Conservation (phyloP, 805 yeast species). For the Lipomyces mesembrius region DNA sequence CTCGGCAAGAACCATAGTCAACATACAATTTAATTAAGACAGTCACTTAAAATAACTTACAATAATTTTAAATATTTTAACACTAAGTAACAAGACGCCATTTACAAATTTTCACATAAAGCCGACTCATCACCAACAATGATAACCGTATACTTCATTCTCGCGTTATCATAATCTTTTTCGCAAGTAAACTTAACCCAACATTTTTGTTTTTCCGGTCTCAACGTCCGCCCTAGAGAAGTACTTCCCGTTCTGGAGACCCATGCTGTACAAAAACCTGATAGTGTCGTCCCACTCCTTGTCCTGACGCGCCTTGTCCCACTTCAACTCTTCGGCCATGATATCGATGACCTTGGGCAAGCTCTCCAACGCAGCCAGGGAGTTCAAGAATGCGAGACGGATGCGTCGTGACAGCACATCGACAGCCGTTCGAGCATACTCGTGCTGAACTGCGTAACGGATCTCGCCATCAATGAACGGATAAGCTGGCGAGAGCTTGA, state of each 20-base stretch:
- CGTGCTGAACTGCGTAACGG: conserved; percentile 77
- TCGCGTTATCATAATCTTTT: background rate
- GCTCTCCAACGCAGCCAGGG: conserved; percentile 77
- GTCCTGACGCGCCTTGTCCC: conserved; percentile 67
- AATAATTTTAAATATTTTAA: background rate
- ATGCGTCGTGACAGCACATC: conserved; percentile 94
- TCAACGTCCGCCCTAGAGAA: conserved; percentile 30
- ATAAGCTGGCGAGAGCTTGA: conserved; percentile 61
- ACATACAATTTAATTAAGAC: too few relatives aligned
- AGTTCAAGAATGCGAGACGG: conserved; percentile 88
- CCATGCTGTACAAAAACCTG: conserved; percentile 49
- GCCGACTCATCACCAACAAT: background rate
- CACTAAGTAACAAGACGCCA: background rate
- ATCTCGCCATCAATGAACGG: conserved; percentile 87
- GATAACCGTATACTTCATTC: background rate
- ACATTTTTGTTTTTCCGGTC: conserved; percentile 5
- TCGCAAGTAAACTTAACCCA: background rate
- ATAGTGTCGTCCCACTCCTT: conserved; percentile 50
- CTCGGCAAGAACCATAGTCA: too few relatives aligned
- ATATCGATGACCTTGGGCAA: conserved; percentile 84
- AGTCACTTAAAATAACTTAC: background rate
- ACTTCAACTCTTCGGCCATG: conserved; percentile 77
- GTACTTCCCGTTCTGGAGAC: conserved; percentile 40
- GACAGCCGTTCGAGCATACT: conserved; percentile 83
- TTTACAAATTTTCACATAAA: background rate